Evolutionary conservation across 495 filamentous ascomycete species (phyloP).

Genomic region (Friedmanniomyces simplex): DNA sequence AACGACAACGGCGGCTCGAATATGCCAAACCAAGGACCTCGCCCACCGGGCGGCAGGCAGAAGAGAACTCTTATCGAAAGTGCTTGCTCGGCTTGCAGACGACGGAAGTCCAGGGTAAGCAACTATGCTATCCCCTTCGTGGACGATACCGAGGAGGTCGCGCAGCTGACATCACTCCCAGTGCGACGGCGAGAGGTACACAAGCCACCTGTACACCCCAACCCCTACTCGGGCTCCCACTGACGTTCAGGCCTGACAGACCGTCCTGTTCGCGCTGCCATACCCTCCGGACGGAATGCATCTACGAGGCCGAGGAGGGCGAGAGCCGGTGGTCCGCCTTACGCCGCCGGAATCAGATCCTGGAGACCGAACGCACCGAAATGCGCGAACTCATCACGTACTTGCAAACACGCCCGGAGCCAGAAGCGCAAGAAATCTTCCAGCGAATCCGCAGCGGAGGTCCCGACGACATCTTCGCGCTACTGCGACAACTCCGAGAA

Average conservation of each 20-base stretch:
- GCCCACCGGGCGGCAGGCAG: neutral
- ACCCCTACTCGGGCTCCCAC: neutral
- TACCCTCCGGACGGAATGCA: conserved; percentile 7
- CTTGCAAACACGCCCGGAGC: conserved; percentile 5
- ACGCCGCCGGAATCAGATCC: conserved; percentile 8
- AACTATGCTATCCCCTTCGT: neutral
- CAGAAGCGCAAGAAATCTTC: conserved; percentile 14
- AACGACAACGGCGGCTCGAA: neutral
- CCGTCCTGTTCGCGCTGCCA: conserved; percentile 15
- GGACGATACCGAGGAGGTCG: neutral
- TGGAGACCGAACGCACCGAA: conserved; percentile 14
- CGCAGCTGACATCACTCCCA: neutral
- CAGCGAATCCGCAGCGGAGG: conserved; percentile 9
- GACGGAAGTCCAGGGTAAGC: conserved; percentile 16
- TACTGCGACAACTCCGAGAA: conserved; percentile 1
- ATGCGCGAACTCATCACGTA: conserved; percentile 9
- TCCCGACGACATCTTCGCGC: conserved; percentile 2
- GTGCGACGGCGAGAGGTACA: conserved; percentile 18
- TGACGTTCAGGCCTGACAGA: neutral
- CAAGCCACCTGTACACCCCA: neutral
- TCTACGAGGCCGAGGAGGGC: conserved; percentile 20
- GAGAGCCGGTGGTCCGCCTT: conserved; percentile 19
- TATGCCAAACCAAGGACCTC: neutral
- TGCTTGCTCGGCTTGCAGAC: conserved; percentile 16
- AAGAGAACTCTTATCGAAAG: conserved; percentile 19